These are phyloP conservation scores for Blastocladiella emersonii DNA, from an alignment of 371 early-diverging fungal species.

Conservation along the genomic window DNA sequence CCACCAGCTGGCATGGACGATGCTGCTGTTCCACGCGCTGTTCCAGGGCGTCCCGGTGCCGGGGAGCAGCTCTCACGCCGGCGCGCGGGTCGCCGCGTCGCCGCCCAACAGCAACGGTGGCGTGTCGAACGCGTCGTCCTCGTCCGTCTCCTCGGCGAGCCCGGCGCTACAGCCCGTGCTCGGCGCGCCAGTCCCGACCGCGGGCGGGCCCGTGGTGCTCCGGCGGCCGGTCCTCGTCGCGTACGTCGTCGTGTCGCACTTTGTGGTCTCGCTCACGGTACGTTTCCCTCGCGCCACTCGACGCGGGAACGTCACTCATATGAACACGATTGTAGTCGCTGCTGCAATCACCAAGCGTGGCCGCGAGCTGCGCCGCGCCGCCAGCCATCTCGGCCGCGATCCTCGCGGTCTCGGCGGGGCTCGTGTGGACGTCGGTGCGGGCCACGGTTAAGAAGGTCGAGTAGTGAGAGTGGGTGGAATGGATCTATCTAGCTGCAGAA, in stretches of 20 bases:
- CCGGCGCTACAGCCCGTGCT: too few relatives aligned
- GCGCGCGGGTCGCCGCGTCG: too few relatives aligned
- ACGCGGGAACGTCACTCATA: too few relatives aligned
- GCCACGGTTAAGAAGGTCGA: not conserved
- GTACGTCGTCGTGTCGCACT: not conserved
- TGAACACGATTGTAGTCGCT: not conserved
- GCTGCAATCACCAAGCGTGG: not conserved
- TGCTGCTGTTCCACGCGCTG: not conserved
- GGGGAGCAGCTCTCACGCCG: not conserved
- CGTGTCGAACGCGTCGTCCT: too few relatives aligned
- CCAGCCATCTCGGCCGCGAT: not conserved
- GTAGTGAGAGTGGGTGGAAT: too few relatives aligned
- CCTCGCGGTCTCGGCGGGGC: not conserved
- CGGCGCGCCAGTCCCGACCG: not conserved
- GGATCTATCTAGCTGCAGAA: too few relatives aligned
- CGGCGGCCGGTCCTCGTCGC: not conserved
- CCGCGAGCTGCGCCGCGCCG: not conserved
- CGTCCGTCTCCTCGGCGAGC: too few relatives aligned
- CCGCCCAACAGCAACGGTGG: too few relatives aligned
- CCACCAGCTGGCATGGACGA: not conserved
- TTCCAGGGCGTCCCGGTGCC: not conserved
- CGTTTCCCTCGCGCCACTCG: not conserved
- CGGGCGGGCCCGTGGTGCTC: not conserved
- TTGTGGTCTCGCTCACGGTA: not conserved
- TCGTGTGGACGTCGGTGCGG: not conserved